Evolutionary conservation across 805 yeast genomes (phyloP).

Genomic region (Maudiozyma turicensis): DNA sequence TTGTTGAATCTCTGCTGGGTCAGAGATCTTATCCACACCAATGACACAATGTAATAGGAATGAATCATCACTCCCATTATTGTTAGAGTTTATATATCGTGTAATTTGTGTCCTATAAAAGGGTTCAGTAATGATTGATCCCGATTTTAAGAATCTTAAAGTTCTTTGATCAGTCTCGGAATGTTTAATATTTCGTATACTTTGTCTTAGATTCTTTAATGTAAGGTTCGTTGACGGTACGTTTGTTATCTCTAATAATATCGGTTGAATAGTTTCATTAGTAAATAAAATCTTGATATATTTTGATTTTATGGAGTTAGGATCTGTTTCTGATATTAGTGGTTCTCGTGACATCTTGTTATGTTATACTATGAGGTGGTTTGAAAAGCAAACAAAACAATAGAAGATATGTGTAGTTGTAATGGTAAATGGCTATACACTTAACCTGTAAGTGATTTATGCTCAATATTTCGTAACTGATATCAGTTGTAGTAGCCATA

Average conservation of each 20-base stretch:
- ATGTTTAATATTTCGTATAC: conserved; percentile 20
- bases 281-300: conserved; percentile 22
- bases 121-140: conserved; percentile 14
- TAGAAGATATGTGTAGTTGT: neutral
- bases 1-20: conserved; percentile 40
- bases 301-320: neutral
- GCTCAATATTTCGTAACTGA: no score
- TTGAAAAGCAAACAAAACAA: neutral
- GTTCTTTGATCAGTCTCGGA: conserved; percentile 11
- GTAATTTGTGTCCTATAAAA: neutral
- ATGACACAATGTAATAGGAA: conserved; percentile 73
- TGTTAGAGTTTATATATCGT: neutral
- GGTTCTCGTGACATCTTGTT: conserved; percentile 15
- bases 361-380: neutral
- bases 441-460: no score
- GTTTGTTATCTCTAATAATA: conserved; percentile 20
- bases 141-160: conserved; percentile 24
- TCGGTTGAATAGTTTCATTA: conserved; percentile 21
- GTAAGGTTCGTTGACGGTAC: conserved; percentile 14
- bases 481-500: no score
- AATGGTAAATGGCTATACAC: no score
- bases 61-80: conserved; percentile 13
- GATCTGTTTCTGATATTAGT: conserved; percentile 10
- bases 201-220: conserved; percentile 22
- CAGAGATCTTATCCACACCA: conserved; percentile 37